These are phyloP conservation scores for Russula griseocarnosa DNA, from an alignment of 768 basidiomycete species.

Conservation along the genomic window DNA sequence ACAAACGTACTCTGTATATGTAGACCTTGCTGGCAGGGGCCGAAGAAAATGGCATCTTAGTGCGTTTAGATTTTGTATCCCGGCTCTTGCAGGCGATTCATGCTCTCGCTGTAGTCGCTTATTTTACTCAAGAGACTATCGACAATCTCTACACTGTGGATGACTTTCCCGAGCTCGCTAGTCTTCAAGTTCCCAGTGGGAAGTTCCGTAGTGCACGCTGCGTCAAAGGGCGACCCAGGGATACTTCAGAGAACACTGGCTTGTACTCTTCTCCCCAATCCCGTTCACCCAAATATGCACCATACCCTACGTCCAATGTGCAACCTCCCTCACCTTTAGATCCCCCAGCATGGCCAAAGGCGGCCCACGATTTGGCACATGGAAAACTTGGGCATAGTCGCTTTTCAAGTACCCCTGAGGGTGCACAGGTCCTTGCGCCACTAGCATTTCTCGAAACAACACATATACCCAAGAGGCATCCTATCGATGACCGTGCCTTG, in stretches of 20 bases:
- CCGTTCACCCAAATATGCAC: constrained; percentile 23
- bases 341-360: constrained; percentile 25
- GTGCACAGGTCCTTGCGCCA: constrained; percentile 47
- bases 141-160: constrained; percentile 34
- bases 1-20: constrained; percentile 77
- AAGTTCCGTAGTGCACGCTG: constrained; percentile 36
- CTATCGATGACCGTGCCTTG: constrained; percentile 65
- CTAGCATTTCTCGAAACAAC: constrained; percentile 58
- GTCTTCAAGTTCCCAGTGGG: constrained; percentile 35
- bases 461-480: constrained; percentile 61
- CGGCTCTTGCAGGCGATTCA: constrained; percentile 13
- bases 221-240: constrained; percentile 31
- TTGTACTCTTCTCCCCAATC: constrained; percentile 20
- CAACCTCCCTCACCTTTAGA: constrained; percentile 25
- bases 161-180: constrained; percentile 34
- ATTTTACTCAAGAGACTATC: constrained; percentile 38
- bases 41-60: constrained; percentile 80
- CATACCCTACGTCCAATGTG: constrained; percentile 14
- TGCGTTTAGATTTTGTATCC: constrained; percentile 36
- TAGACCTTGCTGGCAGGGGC: constrained; percentile 55
- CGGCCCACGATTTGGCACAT: constrained; percentile 20
- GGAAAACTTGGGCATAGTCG: constrained; percentile 28
- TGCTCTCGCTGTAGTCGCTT: constrained; percentile 35
- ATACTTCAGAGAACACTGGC: constrained; percentile 13
- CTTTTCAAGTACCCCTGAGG: constrained; percentile 23